These are phyloP conservation scores for Aureobasidium pullulans DNA, from an alignment of 2,329 filamentous ascomycete genomes.

Conservation along the genomic window DNA sequence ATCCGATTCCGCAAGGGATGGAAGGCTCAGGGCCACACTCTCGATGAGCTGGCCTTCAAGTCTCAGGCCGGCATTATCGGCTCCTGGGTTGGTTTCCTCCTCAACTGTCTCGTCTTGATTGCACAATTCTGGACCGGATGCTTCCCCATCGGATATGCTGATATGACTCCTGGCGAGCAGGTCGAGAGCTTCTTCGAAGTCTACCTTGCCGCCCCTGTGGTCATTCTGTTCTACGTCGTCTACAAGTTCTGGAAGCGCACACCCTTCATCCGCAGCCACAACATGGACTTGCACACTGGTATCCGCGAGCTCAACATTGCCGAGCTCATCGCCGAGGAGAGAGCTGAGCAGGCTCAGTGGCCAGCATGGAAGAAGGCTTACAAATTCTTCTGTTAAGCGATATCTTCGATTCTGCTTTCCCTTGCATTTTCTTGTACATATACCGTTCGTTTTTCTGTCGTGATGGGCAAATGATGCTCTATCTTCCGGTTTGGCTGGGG, in stretches of 20 bases:
- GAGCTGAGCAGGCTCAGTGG: slow-evolving; percentile 57
- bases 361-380: slow-evolving; percentile 43
- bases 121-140: slow-evolving; percentile 76
- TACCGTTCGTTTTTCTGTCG: not conserved
- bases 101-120: slow-evolving; percentile 69
- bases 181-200: slow-evolving; percentile 65
- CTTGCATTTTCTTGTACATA: not conserved
- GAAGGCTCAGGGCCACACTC: slow-evolving; percentile 53
- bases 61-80: slow-evolving; percentile 73
- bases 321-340: slow-evolving; percentile 71
- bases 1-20: slow-evolving; percentile 59
- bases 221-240: slow-evolving; percentile 58
- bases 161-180: slow-evolving; percentile 39
- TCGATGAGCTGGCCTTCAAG: slow-evolving; percentile 71
- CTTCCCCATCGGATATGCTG: slow-evolving; percentile 58
- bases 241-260: slow-evolving; percentile 75
- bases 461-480: too few species aligned
- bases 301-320: slow-evolving; percentile 77
- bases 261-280: slow-evolving; percentile 54
- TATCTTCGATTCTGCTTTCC: not conserved
- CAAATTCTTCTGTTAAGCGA: slow-evolving; percentile 40
- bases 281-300: slow-evolving; percentile 85
- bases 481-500: too few species aligned
- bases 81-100: slow-evolving; percentile 68
- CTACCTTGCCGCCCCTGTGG: slow-evolving; percentile 61